These are phyloP conservation scores for Adiantum capillusveneris DNA, from an alignment of 75 land plant genomes.

Conservation along the genomic window DNA sequence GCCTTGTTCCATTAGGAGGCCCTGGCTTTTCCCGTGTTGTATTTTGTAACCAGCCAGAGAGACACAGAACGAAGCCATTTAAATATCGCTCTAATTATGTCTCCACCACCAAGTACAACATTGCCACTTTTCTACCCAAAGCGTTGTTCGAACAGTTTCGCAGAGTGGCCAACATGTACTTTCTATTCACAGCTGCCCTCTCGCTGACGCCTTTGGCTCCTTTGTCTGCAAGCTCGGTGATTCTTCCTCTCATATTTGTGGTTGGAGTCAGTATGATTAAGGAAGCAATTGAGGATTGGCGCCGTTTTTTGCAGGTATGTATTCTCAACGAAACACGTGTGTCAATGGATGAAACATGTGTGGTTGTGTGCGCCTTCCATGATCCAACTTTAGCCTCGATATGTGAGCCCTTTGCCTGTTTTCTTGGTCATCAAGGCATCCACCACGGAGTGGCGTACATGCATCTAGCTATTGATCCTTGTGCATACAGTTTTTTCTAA, in stretches of 20 bases:
- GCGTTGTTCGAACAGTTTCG: slow-evolving; percentile 91
- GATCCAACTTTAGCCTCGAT: too few species aligned
- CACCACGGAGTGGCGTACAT: too few species aligned
- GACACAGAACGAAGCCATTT: slow-evolving; percentile 48
- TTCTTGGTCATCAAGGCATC: too few species aligned
- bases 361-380: too few species aligned
- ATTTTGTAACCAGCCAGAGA: slow-evolving; percentile 53
- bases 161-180: slow-evolving; percentile 84
- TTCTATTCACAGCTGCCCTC: slow-evolving; percentile 60
- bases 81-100: slow-evolving; percentile 64
- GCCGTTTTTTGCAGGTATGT: slow-evolving; percentile 44
- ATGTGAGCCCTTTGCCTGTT: too few species aligned
- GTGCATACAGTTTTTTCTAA: not conserved
- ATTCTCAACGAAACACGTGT: not conserved
- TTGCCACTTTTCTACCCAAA: slow-evolving; percentile 70
- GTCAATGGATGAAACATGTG: not conserved
- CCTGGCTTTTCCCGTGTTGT: slow-evolving; percentile 73
- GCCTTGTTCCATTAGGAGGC: slow-evolving; percentile 18
- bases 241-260: slow-evolving; percentile 78
- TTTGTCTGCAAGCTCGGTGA: slow-evolving; percentile 44
- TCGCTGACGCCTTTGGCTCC: slow-evolving; percentile 54
- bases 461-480: too few species aligned
- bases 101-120: slow-evolving; percentile 80
- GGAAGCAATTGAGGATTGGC: slow-evolving; percentile 91
- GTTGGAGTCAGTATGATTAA: slow-evolving; percentile 81